Conservation (phyloP, 2,329 filamentous ascomycete genomes). For the Trichoderma simmonsii region DNA sequence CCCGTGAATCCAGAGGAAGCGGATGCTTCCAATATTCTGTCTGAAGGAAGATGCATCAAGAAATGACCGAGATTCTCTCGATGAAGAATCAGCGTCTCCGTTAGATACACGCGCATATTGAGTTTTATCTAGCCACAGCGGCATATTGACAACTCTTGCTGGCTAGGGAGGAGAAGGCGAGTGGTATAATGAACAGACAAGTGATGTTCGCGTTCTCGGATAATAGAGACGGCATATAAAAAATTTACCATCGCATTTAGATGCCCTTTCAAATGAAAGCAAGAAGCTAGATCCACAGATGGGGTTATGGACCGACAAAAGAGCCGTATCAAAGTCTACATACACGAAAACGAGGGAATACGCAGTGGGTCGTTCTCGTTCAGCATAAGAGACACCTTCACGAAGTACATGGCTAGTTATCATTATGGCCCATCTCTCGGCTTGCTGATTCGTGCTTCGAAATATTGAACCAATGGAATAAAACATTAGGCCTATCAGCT, state of each 20-base stretch:
- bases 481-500: too few species aligned
- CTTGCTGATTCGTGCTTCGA: rapidly evolving
- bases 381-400: not conserved
- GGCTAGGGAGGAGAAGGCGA: not conserved
- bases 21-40: not conserved
- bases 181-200: not conserved
- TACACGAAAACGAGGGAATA: not conserved
- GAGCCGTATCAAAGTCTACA: not conserved
- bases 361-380: not conserved
- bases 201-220: not conserved
- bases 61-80: not conserved
- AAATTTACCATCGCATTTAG: not conserved
- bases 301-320: not conserved
- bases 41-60: not conserved
- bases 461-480: not conserved
- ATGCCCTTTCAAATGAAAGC: not conserved
- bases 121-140: not conserved
- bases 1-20: not conserved
- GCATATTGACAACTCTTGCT: not conserved
- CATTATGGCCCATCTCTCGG: not conserved
- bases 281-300: not conserved
- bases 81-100: not conserved
- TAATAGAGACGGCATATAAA: not conserved
- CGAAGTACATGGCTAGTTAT: not conserved
- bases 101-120: not conserved